A percentile compares a stretch with the other conserved stretches of the same genome.
phyloP scores from a whole-genome alignment of 306 rosid species.

The Oemleria cerasiformis region DNA sequence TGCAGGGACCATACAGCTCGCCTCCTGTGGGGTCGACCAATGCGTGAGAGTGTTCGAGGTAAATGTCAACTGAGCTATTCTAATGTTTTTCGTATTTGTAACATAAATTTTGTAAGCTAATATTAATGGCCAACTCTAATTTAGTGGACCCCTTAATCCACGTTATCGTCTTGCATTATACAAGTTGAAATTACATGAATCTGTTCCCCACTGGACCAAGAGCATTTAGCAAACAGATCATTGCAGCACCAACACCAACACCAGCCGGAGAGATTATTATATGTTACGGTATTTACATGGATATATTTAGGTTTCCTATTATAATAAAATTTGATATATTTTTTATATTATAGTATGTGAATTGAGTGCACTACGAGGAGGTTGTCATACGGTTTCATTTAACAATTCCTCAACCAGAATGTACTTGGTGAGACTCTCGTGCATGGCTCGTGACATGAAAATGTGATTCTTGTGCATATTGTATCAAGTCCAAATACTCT shows the following conservation, averaged over 20 bases:
- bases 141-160: neutral
- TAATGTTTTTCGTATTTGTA: slow-evolving; percentile 8
- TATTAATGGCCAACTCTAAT: neutral
- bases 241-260: too few relatives aligned
- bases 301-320: too few relatives aligned
- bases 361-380: too few relatives aligned
- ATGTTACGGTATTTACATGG: too few relatives aligned
- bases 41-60: slow-evolving; percentile 82
- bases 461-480: slow-evolving; percentile 4
- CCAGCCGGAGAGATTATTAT: too few relatives aligned
- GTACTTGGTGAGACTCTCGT: too few relatives aligned
- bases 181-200: neutral
- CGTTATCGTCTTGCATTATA: neutral
- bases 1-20: slow-evolving; percentile 53
- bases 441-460: too few relatives aligned
- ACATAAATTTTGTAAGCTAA: slow-evolving; percentile 1
- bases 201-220: neutral
- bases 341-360: too few relatives aligned
- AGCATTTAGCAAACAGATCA: too few relatives aligned
- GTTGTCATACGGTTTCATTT: too few relatives aligned
- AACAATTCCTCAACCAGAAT: too few relatives aligned
- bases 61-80: slow-evolving; percentile 27
- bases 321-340: too few relatives aligned
- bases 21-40: slow-evolving; percentile 90
- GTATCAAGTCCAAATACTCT: neutral